These are phyloP conservation scores for Spongiforma sp. DNA, from an alignment of 1,284 basidiomycete genomes.

Conservation along the genomic window DNA sequence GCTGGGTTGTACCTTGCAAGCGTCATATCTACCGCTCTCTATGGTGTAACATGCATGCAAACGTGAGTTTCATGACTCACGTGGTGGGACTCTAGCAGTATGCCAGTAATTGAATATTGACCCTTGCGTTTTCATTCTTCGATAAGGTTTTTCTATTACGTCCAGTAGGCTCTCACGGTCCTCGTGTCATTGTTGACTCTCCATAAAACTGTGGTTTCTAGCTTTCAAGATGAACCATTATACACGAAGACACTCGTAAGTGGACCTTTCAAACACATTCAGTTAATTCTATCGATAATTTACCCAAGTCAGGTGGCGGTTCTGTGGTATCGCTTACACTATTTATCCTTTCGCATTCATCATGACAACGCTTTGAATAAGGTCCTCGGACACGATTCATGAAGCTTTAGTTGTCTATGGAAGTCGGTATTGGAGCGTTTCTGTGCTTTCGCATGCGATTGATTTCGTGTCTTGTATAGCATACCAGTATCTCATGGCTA, in stretches of 20 bases:
- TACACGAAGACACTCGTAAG: slow-evolving; percentile 14
- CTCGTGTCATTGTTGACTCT: neutral
- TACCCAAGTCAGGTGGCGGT: neutral
- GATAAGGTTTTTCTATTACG: neutral
- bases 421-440: neutral
- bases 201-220: neutral
- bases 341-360: neutral
- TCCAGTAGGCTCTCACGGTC: slow-evolving; percentile 4
- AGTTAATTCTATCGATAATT: neutral
- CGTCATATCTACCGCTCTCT: slow-evolving; percentile 2
- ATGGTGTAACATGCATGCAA: neutral
- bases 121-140: neutral
- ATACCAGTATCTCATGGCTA: neutral
- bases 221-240: slow-evolving; percentile 12
- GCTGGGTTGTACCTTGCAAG: slow-evolving; percentile 7
- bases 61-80: no score
- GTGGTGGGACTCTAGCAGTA: neutral
- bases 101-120: neutral
- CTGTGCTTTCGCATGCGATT: neutral
- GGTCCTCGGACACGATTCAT: slow-evolving; percentile 6
- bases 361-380: neutral
- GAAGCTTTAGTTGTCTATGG: slow-evolving; percentile 7
- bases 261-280: no score
- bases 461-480: neutral
- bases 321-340: neutral